A percentile compares a stretch with the other conserved stretches of the same genome.
Conservation (phyloP, 1,284 basidiomycete species). For the Prillingera fragicola region DNA sequence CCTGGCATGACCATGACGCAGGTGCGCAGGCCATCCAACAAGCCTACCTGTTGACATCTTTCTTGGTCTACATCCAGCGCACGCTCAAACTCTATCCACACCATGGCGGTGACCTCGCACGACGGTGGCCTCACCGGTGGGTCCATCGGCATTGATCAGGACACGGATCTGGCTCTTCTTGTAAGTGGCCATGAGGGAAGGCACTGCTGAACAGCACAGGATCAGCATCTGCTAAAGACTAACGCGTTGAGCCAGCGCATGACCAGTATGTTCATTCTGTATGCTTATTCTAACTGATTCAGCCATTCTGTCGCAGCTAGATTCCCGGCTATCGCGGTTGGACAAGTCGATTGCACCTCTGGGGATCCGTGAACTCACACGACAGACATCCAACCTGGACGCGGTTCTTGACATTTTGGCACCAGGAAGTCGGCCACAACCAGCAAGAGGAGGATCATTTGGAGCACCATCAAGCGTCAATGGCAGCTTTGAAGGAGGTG, state of each 20-base stretch:
- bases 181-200: conserved; percentile 13
- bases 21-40: too few species aligned
- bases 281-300: background rate
- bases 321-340: conserved; percentile 40
- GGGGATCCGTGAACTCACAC: conserved; percentile 39
- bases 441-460: too few species aligned
- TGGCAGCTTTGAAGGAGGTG: too few species aligned
- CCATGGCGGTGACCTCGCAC: background rate
- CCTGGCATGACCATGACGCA: too few species aligned
- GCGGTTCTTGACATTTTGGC: conserved; percentile 1
- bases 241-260: conserved; percentile 46
- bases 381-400: conserved; percentile 12
- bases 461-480: too few species aligned
- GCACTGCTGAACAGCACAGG: conserved; percentile 20
- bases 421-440: too few species aligned
- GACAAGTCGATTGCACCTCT: conserved; percentile 47
- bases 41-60: too few species aligned
- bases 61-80: too few species aligned
- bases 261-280: conserved; percentile 31
- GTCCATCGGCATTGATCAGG: conserved; percentile 39
- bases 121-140: background rate
- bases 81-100: too few species aligned
- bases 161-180: conserved; percentile 45
- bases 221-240: conserved; percentile 47
- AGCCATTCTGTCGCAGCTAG: conserved; percentile 45